phyloP scores from a whole-genome alignment of 129 eudicot genomes.

The Smallanthus sonchifolius region DNA sequence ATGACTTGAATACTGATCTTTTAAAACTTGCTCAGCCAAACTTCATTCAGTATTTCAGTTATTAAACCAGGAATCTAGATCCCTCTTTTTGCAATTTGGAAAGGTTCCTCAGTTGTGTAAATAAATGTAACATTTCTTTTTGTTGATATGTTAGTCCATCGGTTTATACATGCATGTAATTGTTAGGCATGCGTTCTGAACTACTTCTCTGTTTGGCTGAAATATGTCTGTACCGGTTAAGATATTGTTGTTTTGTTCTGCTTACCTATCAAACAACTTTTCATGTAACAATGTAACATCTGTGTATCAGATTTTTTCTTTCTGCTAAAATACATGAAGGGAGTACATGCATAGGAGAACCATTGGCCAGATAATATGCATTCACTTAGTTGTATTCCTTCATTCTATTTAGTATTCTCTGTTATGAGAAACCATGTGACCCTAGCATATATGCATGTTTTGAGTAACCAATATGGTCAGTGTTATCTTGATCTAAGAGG shows the following conservation, averaged over 20 bases:
- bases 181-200: neutral
- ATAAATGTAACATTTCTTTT: neutral
- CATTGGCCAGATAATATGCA: neutral
- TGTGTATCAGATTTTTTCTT: neutral
- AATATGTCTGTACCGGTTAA: neutral
- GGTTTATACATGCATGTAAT: neutral
- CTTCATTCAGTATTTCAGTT: neutral
- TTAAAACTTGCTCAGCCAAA: neutral
- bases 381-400: neutral
- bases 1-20: slow-evolving; percentile 12
- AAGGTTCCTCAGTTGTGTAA: neutral
- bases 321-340: neutral
- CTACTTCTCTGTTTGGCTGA: neutral
- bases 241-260: neutral
- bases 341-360: neutral
- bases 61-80: neutral
- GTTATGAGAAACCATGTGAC: neutral
- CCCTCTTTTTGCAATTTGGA: neutral
- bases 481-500: neutral
- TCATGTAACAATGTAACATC: neutral
- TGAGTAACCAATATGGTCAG: neutral
- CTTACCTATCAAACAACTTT: neutral
- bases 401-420: neutral
- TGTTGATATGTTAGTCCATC: neutral
- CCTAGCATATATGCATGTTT: neutral